phyloP scores from a whole-genome alignment of 1,284 basidiomycete species.

The Malassezia dermatis region DNA sequence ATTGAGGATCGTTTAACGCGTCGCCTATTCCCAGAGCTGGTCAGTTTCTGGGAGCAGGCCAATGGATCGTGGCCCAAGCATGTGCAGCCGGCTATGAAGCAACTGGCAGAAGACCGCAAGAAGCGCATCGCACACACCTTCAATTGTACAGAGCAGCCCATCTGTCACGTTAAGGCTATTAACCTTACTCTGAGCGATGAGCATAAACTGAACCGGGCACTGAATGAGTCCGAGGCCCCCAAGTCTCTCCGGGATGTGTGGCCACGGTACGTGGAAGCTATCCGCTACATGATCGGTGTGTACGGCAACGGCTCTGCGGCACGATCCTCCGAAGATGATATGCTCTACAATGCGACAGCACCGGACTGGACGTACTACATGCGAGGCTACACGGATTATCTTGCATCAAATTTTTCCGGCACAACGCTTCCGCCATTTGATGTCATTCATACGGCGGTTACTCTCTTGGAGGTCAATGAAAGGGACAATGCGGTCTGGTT shows the following conservation, averaged over 20 bases:
- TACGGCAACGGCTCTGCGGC: background rate
- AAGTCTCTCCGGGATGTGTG: background rate
- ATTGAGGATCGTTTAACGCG: background rate
- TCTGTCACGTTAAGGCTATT: background rate
- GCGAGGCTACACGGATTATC: background rate
- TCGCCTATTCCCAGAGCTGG: background rate
- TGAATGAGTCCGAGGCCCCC: background rate
- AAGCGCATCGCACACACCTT: background rate
- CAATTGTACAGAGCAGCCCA: background rate
- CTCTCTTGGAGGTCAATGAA: background rate
- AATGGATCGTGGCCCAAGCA: background rate
- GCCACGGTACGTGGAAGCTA: background rate
- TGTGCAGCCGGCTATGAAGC: background rate
- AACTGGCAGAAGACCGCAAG: background rate
- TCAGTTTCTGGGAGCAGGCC: background rate
- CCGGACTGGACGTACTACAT: background rate
- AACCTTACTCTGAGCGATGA: background rate
- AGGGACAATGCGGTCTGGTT: conserved; percentile 1
- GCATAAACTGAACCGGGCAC: background rate
- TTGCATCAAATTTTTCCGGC: background rate
- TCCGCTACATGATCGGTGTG: background rate
- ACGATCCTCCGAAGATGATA: background rate
- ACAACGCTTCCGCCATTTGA: background rate
- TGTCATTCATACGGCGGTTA: background rate
- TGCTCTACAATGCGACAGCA: background rate